Base-by-base conservation (phyloP, 2,329 filamentous ascomycete genomes). In the Coniella vitis region DNA sequence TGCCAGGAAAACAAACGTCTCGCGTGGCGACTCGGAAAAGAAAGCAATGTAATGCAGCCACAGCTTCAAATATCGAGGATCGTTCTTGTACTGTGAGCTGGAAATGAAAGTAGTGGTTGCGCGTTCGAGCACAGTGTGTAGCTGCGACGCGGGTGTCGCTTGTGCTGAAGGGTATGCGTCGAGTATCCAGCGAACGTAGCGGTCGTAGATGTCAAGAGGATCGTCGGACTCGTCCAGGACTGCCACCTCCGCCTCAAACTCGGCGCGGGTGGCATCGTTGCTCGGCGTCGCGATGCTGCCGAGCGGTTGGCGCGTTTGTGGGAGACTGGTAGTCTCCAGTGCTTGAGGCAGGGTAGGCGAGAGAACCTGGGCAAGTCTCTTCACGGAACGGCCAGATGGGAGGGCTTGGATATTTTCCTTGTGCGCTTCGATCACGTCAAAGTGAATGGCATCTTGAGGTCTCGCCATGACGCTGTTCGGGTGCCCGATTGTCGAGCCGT, bases 401-500 rank as follows among this genome's bases (percentile, higher is more conserved):
- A 98, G 77, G 19, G 90, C 84, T 67, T 96, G 90, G 49, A 98
- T 96, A 68, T 98, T 98, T 71, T 98, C 93, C 70, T 98, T 98
- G 60, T 96, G 90, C 40, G 80, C 81, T 70, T 98, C 93, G 69
- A 98, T 96, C 55, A 96, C 79, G 60, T 95, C 87, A 71, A 98
- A 97, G 70, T 82, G 71, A 63, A 84, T 80, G 35, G 81, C 66
- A 57, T 84, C 78, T 52, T 69, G 67, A 53, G 69, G 66, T 34
- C 59, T 57, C 55, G 71, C 69, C 70, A 81, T 81, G 60, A 60
- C 69, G 57, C 31, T 45, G 44, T 31, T 40, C n/a, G 38, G 48
- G 45, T 45, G 58, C 55, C 50, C 44, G 41, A 16, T 38, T 38
- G 40, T 43, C 37, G 45, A 51, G 41, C 48, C 7, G 19, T 20